phyloP scores from a whole-genome alignment of 192 early-diverging fungal genomes.

The Endogone sp. region DNA sequence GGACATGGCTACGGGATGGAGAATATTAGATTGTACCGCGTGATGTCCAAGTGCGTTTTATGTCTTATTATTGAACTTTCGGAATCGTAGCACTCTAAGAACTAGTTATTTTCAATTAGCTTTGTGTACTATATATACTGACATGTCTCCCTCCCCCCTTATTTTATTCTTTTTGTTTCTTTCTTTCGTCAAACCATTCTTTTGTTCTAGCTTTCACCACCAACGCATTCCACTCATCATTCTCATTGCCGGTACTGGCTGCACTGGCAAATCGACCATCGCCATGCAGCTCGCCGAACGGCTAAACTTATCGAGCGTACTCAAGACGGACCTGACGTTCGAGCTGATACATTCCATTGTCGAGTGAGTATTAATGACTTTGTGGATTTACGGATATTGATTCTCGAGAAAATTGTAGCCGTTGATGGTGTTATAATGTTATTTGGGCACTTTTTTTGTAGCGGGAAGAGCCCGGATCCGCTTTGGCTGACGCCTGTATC shows the following conservation, averaged over 20 bases:
- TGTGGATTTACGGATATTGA: too few relatives aligned
- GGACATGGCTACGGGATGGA: conserved; percentile 14
- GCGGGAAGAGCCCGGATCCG: neutral
- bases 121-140: too few relatives aligned
- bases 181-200: too few relatives aligned
- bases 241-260: conserved; percentile 15
- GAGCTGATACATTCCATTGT: conserved; percentile 23
- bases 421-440: neutral
- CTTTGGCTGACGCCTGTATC: neutral
- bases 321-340: conserved; percentile 22
- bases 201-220: conserved; percentile 24
- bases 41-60: conserved; percentile 12
- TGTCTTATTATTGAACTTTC: neutral
- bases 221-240: conserved; percentile 25
- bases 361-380: conserved; percentile 7
- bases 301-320: conserved; percentile 18
- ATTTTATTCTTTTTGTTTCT: too few relatives aligned
- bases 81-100: too few relatives aligned
- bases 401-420: too few relatives aligned
- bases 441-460: neutral
- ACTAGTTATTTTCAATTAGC: too few relatives aligned
- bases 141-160: too few relatives aligned
- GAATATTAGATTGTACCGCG: conserved; percentile 15
- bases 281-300: conserved; percentile 20
- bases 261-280: conserved; percentile 17